phyloP scores from a whole-genome alignment of 73 alveolate genomes.

The Tetrahymena thermophila region DNA sequence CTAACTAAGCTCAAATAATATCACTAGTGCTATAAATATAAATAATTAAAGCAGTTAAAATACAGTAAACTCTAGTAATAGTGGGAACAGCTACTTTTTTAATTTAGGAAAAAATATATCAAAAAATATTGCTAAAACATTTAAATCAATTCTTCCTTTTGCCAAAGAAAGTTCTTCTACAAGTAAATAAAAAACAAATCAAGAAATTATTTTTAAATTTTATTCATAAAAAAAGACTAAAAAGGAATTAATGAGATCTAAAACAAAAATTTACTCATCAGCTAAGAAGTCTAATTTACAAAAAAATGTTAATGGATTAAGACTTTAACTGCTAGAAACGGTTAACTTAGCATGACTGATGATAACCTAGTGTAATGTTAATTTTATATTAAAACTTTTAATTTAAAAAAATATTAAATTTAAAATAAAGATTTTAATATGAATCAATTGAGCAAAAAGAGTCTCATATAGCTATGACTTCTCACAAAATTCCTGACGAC shows the following conservation, averaged over 20 bases:
- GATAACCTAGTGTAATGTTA: neutral
- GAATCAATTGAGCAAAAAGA: conserved; percentile 36
- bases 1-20: neutral
- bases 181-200: neutral
- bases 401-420: neutral
- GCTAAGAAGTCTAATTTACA: conserved; percentile 3
- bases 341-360: conserved; percentile 21
- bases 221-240: neutral
- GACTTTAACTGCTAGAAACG: conserved; percentile 32
- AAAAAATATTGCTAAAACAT: neutral
- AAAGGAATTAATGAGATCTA: neutral
- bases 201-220: no score
- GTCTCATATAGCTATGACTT: conserved; percentile 20
- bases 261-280: neutral
- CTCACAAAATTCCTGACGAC: conserved; percentile 33
- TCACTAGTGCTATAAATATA: neutral
- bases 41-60: neutral
- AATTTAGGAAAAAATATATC: neutral
- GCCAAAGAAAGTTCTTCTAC: neutral
- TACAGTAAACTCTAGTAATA: neutral
- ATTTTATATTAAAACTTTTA: neutral
- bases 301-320: conserved; percentile 29
- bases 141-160: neutral
- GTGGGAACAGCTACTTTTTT: neutral
- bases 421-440: conserved; percentile 2